Evolutionary conservation across 805 yeast genomes (phyloP), one percentile per base, ranked within the genome.

Genomic region (Starmerella bombicola): DNA sequence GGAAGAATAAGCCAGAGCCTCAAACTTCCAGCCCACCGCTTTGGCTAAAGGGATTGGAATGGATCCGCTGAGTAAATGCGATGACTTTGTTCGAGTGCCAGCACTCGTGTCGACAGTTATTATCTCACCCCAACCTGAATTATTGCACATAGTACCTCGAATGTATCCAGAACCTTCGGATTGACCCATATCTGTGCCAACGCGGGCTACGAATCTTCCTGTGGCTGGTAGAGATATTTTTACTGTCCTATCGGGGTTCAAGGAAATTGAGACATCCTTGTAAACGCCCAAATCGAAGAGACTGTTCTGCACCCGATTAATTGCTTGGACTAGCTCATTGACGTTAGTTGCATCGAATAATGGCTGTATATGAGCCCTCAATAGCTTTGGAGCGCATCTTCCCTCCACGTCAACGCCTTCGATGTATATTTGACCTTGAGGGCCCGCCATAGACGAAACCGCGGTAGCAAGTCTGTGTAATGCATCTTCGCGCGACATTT

Each of bases 111-210:
- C 76, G 13, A 76, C 45, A 13, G 70, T 62, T 13, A 80, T 51
- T 5, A 62, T 62, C 55, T 79, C 86, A 13, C 80, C 84, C n/a
- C 78, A 78, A 4, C 81, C 84, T 48, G 78, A 69, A 7, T 71
- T 62, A 53, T 78, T 78, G 33, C 68, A 59, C 43, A 67, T 64
- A 58, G 76, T 85, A 41, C 86, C 73, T 24, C 82, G 78, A 35
- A 84, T 68, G 55, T 86, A 85, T 1, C 96, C 97, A 55, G 82
- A 91, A 23, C 96, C 98, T 64, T 91, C 97, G 24, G 94, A 94
- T 56, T 91, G 88, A 2, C 97, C 97, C 6, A 91, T 73, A 59
- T 85, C 86, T 2, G 97, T 91, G 3, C 99, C 99, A 1, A 96
- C 82, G 52, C 80, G 81, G 39, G 93, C 86, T 45, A 72, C 69